Percentiles rank a stretch among this genome's conserved stretches.
Evolutionary conservation across 2,329 filamentous ascomycete species (phyloP).

Genomic region (Nemania sp.): DNA sequence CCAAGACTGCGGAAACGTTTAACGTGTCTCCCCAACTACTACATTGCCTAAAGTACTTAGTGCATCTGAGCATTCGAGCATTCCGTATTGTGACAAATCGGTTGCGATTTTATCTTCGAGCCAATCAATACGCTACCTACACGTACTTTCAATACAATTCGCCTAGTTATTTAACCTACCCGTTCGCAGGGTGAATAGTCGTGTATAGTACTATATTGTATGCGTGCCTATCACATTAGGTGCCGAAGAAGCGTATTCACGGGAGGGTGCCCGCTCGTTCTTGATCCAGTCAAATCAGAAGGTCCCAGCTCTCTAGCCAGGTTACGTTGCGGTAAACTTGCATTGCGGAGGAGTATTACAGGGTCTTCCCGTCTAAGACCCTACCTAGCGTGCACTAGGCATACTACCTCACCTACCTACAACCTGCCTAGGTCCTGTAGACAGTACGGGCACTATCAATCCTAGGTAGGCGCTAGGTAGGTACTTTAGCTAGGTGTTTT

Average conservation of each 20-base stretch:
- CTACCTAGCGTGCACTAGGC: constrained; percentile 6
- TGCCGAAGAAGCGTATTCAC: neutral
- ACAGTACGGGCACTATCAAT: neutral
- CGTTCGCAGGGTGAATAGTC: neutral
- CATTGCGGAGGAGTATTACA: constrained; percentile 29
- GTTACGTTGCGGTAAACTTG: constrained; percentile 9
- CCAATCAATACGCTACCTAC: too few species aligned
- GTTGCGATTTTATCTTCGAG: too few species aligned
- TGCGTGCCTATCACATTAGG: neutral
- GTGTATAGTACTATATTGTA: neutral
- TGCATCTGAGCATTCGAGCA: too few species aligned
- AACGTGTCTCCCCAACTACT: neutral
- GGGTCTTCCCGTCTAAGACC: constrained; percentile 21
- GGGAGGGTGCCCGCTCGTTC: constrained; percentile 1
- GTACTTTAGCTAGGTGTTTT: neutral
- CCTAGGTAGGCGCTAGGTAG: neutral
- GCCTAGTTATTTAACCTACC: neutral
- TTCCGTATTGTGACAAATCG: too few species aligned
- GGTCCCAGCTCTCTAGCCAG: neutral
- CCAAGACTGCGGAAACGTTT: neutral
- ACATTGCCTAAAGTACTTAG: neutral
- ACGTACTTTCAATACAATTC: neutral
- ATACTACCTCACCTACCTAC: neutral
- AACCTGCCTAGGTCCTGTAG: too few species aligned
- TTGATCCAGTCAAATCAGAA: constrained; percentile 1